Base-by-base conservation (phyloP, 2,329 filamentous ascomycete genomes). In the Coniochaeta ligniaria region DNA sequence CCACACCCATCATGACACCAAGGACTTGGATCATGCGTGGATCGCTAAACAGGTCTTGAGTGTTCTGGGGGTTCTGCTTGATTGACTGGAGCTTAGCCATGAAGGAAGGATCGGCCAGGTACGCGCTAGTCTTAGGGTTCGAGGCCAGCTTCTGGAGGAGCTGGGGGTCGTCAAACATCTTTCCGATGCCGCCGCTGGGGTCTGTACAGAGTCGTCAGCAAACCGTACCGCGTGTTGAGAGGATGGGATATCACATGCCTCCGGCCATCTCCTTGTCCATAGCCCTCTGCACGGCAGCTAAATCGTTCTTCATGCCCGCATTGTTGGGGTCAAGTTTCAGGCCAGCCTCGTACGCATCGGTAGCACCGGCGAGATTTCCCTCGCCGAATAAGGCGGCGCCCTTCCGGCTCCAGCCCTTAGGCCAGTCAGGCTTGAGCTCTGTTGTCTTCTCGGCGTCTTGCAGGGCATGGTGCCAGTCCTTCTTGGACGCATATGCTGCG, bases 391-490 rank as follows among this genome's bases (percentile, higher is more conserved):
- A 82, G 60, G 95, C 95, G 64, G 92, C 89, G 66, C 94, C 95
- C 75, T 97, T 97, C 63, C 95, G 88, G 62, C 90, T 89, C 89
- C 92, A 97, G 66, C 95, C 95, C 79, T 98, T 98, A 62, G 92
- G 87, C 95, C 95, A 99, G 80, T 98, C 95, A 14, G 94, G 90
- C 82, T 99, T 98, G 74, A 99, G 81, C 76, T 96, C 86, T 60
- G 90, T 96, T 3, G 92, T 95, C 83, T 97, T 97, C 72, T 88
- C 88, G 61, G 95, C 95, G 81, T 99, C 95, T 64, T 89, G 83
- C 28, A 98, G 80, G 22, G 95, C 95, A 67, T 89, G 84, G 65
- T 90, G 80, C 82, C 90, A 99, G 62, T 98, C 86, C 75, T 88
- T 91, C 76, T 96, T 90, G 59, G 95, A 97, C 52, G 94, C 91